Conservation (phyloP, 139 green algal species). For the Astrephomene gubernaculifera region DNA sequence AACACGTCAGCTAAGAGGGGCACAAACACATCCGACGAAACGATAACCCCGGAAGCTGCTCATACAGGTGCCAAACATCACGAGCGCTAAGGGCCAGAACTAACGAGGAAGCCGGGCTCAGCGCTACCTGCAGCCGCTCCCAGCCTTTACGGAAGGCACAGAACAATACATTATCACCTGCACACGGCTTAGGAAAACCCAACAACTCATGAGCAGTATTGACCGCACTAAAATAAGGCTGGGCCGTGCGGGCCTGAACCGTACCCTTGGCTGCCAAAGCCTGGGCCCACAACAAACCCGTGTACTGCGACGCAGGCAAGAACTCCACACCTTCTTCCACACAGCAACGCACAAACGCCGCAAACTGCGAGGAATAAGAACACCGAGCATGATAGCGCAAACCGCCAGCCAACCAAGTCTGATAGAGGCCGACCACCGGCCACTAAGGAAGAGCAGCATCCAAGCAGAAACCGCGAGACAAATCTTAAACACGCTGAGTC, state of each 20-base stretch:
- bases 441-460: no score
- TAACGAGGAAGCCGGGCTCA: background rate
- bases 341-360: conserved; percentile 22
- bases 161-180: background rate
- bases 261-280: background rate
- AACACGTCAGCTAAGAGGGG: background rate
- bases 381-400: no score
- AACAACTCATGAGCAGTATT: conserved; percentile 33
- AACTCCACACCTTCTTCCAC: background rate
- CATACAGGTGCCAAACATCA: background rate
- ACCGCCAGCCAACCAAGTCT: no score
- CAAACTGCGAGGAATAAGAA: conserved; percentile 2
- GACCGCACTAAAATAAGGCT: conserved; percentile 28
- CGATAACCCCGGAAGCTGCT: no score
- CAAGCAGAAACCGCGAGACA: no score
- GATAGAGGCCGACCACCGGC: no score
- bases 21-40: background rate
- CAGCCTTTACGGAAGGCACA: conserved; percentile 5
- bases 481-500: no score
- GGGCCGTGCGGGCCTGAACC: background rate
- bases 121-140: background rate
- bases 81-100: background rate
- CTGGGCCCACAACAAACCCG: conserved; percentile 5
- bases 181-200: conserved; percentile 14
- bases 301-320: background rate